phyloP scores from a whole-genome alignment of 495 filamentous ascomycete genomes.

The Alectoria sarmentosa region DNA sequence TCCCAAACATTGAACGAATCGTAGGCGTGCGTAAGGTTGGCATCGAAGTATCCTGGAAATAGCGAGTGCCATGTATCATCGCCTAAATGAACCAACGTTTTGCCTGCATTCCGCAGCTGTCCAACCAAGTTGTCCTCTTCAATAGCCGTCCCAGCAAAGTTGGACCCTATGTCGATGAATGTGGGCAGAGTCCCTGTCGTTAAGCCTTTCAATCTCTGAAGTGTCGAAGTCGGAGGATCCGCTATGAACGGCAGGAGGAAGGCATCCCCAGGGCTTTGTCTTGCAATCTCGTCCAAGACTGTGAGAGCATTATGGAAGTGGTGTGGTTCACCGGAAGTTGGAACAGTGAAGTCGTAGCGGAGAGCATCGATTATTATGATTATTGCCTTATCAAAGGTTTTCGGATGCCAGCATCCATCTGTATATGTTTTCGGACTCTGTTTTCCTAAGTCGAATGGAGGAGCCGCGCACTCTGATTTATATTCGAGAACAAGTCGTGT shows the following conservation, averaged over 20 bases:
- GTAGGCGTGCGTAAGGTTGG: slow-evolving; percentile 74
- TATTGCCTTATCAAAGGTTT: slow-evolving; percentile 84
- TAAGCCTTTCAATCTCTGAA: slow-evolving; percentile 87
- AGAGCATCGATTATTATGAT: slow-evolving; percentile 90
- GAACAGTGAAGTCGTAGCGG: slow-evolving; percentile 94
- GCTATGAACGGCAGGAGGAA: slow-evolving; percentile 94
- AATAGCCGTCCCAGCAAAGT: slow-evolving; percentile 94
- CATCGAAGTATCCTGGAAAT: slow-evolving; percentile 87
- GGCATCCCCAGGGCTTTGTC: slow-evolving; percentile 66
- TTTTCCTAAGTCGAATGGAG: slow-evolving; percentile 52
- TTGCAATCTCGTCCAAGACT: slow-evolving; percentile 74
- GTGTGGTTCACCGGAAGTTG: slow-evolving; percentile 53
- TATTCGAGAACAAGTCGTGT: slow-evolving; percentile 84
- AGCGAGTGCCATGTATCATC: slow-evolving; percentile 94
- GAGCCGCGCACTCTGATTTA: slow-evolving; percentile 70
- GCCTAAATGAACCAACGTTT: slow-evolving; percentile 83
- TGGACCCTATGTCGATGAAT: slow-evolving; percentile 87
- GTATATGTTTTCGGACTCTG: slow-evolving; percentile 40
- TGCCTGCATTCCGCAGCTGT: slow-evolving; percentile 72
- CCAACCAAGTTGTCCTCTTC: slow-evolving; percentile 92
- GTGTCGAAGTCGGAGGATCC: slow-evolving; percentile 87
- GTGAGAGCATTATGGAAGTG: slow-evolving; percentile 84
- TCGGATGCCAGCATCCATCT: slow-evolving; percentile 90
- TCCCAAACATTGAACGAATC: slow-evolving; percentile 99
- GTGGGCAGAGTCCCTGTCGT: slow-evolving; percentile 94